Evolutionary conservation across 352 stramenopile genomes (phyloP).

Genomic region (Pythium volutum): DNA sequence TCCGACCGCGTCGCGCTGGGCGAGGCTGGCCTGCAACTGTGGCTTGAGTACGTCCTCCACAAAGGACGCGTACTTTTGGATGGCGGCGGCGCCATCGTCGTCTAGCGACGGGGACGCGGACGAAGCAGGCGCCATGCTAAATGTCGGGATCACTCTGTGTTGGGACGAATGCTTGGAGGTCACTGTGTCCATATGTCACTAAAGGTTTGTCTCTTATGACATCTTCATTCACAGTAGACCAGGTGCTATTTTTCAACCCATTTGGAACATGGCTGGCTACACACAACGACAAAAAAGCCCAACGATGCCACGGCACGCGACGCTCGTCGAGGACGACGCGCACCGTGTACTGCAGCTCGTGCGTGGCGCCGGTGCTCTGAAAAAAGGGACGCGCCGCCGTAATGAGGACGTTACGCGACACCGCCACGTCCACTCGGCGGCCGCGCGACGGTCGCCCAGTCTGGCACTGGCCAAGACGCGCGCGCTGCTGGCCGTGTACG

Average conservation of each 20-base stretch:
- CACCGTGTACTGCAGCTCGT: conserved; percentile 52
- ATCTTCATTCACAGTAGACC: neutral
- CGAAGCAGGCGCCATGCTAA: neutral
- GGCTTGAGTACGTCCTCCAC: conserved; percentile 68
- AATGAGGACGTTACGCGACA: neutral
- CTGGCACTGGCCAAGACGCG: conserved; percentile 21
- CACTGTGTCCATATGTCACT: conserved; percentile 5
- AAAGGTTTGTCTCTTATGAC: conserved; percentile 4
- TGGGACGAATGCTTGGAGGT: neutral
- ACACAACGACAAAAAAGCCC: neutral
- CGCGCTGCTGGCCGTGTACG: conserved; percentile 23
- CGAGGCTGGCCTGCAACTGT: conserved; percentile 60
- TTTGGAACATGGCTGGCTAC: conserved; percentile 23
- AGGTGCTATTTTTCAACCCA: conserved; percentile 1
- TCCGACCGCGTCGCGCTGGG: conserved; percentile 42
- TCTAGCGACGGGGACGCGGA: neutral
- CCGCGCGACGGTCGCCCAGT: neutral
- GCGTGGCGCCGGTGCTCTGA: neutral
- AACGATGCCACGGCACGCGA: neutral
- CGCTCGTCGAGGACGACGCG: conserved; percentile 52
- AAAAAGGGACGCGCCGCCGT: neutral
- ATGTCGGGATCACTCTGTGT: neutral
- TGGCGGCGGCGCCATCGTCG: conserved; percentile 23
- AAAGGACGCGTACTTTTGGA: conserved; percentile 65
- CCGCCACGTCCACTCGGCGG: neutral